phyloP scores from a whole-genome alignment of 1,139 yeast species.

The Hyphopichia fennica region DNA sequence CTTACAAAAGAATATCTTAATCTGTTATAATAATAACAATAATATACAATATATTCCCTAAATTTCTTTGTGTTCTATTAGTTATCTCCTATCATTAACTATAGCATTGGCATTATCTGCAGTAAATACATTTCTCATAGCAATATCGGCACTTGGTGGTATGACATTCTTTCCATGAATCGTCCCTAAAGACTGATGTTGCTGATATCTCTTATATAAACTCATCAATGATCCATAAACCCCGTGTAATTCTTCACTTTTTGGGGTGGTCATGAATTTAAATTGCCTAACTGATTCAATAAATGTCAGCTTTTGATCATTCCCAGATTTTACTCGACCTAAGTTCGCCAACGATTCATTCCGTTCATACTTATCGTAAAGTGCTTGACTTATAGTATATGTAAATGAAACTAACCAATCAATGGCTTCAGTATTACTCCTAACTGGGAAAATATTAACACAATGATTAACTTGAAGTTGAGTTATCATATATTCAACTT shows the following conservation, averaged over 20 bases:
- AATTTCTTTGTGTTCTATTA: neutral
- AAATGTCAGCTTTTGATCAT: slow-evolving; percentile 45
- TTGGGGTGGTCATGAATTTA: slow-evolving; percentile 53
- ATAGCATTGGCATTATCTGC: slow-evolving; percentile 52
- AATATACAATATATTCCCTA: neutral
- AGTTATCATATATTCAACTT: slow-evolving; percentile 31
- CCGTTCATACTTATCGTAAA: slow-evolving; percentile 57
- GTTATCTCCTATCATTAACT: slow-evolving; percentile 9
- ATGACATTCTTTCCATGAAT: slow-evolving; percentile 28
- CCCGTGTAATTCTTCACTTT: slow-evolving; percentile 33
- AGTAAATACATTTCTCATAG: slow-evolving; percentile 47
- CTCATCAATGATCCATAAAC: slow-evolving; percentile 39
- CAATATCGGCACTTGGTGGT: slow-evolving; percentile 38
- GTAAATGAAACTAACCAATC: slow-evolving; percentile 59
- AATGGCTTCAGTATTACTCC: slow-evolving; percentile 46
- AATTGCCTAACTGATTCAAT: slow-evolving; percentile 54
- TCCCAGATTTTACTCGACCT: slow-evolving; percentile 56
- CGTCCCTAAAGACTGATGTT: slow-evolving; percentile 29
- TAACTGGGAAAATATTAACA: slow-evolving; percentile 49
- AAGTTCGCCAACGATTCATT: slow-evolving; percentile 54
- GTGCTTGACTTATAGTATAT: slow-evolving; percentile 51
- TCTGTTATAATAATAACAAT: neutral
- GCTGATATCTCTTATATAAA: slow-evolving; percentile 30
- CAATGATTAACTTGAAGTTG: slow-evolving; percentile 30
- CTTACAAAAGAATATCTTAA: slow-evolving; percentile 32